Base-by-base conservation (phyloP, 805 yeast genomes). In the Danielozyma ontarioensis region DNA sequence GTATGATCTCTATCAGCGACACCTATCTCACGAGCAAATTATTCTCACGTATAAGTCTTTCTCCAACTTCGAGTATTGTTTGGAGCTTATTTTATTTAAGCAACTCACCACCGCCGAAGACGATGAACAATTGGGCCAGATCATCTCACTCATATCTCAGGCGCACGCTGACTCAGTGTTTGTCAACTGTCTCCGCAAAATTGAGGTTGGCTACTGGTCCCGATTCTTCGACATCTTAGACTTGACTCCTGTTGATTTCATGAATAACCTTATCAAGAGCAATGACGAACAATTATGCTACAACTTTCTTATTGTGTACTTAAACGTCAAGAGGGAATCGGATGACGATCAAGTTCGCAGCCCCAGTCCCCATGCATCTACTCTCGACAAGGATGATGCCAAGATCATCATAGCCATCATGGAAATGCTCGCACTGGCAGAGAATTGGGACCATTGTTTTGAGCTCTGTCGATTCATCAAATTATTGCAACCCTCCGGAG, bases 121-220 rank as follows among this genome's bases (percentile, higher is more conserved):
- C 1, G 28, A 26, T 14, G 31, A 24, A 13, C 7, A 14, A 3
- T 29, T 45, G 25, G 32, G 21, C 22, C 6, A 24, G 13, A 12
- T 19, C 22, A 19, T 10, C 22, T 6, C 22, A 6, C 10, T 19
- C 8, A 19, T 24, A 5, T 12, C 8, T 5, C 11, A 19, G 13
- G 34, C 34, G 6, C 33, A 39, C 10, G 42, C 52, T 4, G 61
- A 57, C 33, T 47, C 48, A 4, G 64, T 75, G n/a, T 68, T 65
- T 34, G 59, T 74, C 29, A 74, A 70, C 39, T 76, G 81, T 44
- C 71, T 80, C 22, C 56, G 83, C 21, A 77, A 77, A 39, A 76
- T 76, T 12, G 83, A 77, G 45, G 64, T 70, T 31, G 65, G 61
- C 26, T 72, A 71, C 46, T 77, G 83, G 83, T 32, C 53, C 4